Percentiles rank a stretch among this genome's conserved stretches.
Conservation (phyloP, 2,329 filamentous ascomycete species). For the Cladophialophora psammophila region DNA sequence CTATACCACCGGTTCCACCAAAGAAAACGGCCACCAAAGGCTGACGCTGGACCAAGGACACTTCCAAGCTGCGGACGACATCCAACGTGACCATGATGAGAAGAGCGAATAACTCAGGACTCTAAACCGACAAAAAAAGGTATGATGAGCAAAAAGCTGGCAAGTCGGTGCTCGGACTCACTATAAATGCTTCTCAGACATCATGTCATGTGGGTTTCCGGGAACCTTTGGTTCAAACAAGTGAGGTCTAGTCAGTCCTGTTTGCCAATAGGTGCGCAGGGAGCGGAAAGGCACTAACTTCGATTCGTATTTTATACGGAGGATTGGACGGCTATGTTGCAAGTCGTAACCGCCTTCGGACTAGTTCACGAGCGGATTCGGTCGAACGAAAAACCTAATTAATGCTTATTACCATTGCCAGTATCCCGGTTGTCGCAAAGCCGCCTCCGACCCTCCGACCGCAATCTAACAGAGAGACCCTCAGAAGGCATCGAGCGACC, state of each 20-base stretch:
- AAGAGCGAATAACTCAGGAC: not conserved
- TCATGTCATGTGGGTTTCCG: not conserved
- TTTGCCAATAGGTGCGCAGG: not conserved
- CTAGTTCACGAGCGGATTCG: not conserved
- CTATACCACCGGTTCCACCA: slow-evolving; percentile 62
- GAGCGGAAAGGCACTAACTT: not conserved
- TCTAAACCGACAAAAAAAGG: not conserved
- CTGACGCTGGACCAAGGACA: slow-evolving; percentile 41
- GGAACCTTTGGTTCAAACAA: not conserved
- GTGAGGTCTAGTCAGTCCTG: not conserved
- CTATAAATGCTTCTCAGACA: not conserved
- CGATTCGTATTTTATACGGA: not conserved
- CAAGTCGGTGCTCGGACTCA: too few species aligned
- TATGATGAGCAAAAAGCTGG: not conserved
- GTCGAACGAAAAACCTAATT: not conserved
- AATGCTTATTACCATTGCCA: not conserved
- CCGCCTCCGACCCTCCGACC: not conserved
- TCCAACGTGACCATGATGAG: slow-evolving; percentile 20
- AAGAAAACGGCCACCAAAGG: slow-evolving; percentile 73
- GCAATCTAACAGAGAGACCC: not conserved
- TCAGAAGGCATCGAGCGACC: not conserved
- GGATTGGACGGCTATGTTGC: not conserved
- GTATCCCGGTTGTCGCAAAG: not conserved
- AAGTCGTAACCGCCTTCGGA: not conserved
- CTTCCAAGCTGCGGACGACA: slow-evolving; percentile 3